These are phyloP conservation scores for Phytophthora agathidicida DNA, from an alignment of 352 stramenopile genomes.

Conservation along the genomic window DNA sequence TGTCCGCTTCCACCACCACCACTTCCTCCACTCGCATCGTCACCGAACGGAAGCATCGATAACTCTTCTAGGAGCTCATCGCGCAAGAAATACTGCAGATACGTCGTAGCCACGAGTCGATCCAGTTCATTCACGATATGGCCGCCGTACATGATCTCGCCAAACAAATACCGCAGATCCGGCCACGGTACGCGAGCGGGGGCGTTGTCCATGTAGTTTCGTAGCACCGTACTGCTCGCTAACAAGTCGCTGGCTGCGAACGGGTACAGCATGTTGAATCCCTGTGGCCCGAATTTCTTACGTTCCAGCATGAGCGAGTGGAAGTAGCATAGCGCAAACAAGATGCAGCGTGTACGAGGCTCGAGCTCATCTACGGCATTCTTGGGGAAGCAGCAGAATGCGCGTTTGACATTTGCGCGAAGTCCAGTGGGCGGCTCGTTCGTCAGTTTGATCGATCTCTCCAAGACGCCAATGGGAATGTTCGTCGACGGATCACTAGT, in stretches of 20 bases:
- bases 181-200: constrained; percentile 89
- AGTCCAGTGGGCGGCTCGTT: constrained; percentile 88
- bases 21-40: constrained; percentile 46
- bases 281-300: constrained; percentile 91
- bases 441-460: constrained; percentile 91
- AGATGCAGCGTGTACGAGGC: constrained; percentile 82
- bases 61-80: constrained; percentile 92
- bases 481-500: constrained; percentile 85
- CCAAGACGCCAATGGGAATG: constrained; percentile 90
- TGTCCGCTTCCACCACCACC: constrained; percentile 22
- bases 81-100: constrained; percentile 88
- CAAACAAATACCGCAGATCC: constrained; percentile 89
- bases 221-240: constrained; percentile 81
- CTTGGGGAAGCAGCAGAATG: constrained; percentile 80
- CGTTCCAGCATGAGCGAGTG: constrained; percentile 93
- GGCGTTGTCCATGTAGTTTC: constrained; percentile 94
- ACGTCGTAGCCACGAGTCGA: constrained; percentile 79
- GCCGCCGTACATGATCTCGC: constrained; percentile 91
- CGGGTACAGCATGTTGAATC: constrained; percentile 92
- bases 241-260: constrained; percentile 90
- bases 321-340: constrained; percentile 94
- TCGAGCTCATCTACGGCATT: constrained; percentile 85
- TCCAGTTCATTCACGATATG: constrained; percentile 90
- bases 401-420: constrained; percentile 90
- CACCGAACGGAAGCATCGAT: constrained; percentile 87